A percentile compares a stretch with the other conserved stretches of the same genome.
Conservation (phyloP, 2,329 filamentous ascomycete genomes). For the Alternaria longipes region DNA sequence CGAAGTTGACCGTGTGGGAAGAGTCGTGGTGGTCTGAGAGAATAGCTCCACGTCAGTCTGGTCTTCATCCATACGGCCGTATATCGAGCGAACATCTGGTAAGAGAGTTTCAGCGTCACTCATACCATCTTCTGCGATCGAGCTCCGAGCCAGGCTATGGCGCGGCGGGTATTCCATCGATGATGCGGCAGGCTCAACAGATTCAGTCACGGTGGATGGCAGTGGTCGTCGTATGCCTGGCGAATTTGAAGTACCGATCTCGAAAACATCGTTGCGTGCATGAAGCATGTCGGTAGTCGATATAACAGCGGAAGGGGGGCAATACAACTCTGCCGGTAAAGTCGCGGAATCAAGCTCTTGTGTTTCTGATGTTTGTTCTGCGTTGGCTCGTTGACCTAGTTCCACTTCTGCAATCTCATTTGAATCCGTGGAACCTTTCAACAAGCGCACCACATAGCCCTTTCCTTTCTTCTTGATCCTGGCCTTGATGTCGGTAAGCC, state of each 20-base stretch:
- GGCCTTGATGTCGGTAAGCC: conserved; percentile 43
- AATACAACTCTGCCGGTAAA: conserved; percentile 31
- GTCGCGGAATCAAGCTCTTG: conserved; percentile 32
- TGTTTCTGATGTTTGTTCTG: conserved; percentile 3
- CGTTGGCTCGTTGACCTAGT: conserved; percentile 22
- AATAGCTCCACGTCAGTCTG: conserved; percentile 30
- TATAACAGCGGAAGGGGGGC: neutral
- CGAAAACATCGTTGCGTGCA: conserved; percentile 22
- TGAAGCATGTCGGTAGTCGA: neutral
- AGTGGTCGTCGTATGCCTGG: conserved; percentile 21
- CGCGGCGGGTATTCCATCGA: neutral
- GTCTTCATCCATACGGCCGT: conserved; percentile 28
- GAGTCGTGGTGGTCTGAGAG: conserved; percentile 13
- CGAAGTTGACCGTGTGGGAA: conserved; percentile 29
- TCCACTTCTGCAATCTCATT: conserved; percentile 43
- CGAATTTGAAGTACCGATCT: conserved; percentile 40
- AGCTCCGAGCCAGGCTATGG: conserved; percentile 10
- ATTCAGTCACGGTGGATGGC: neutral
- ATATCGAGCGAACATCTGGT: conserved; percentile 31
- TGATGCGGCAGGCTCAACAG: neutral
- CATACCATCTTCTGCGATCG: conserved; percentile 35
- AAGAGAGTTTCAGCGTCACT: conserved; percentile 44
- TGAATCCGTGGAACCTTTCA: conserved; percentile 38
- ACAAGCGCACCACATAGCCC: conserved; percentile 42
- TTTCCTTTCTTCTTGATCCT: conserved; percentile 47